A percentile compares a stretch with the other conserved stretches of the same genome.
phyloP scores from a whole-genome alignment of 2,329 filamentous ascomycete species.

The Fusarium sterilihyphosum region DNA sequence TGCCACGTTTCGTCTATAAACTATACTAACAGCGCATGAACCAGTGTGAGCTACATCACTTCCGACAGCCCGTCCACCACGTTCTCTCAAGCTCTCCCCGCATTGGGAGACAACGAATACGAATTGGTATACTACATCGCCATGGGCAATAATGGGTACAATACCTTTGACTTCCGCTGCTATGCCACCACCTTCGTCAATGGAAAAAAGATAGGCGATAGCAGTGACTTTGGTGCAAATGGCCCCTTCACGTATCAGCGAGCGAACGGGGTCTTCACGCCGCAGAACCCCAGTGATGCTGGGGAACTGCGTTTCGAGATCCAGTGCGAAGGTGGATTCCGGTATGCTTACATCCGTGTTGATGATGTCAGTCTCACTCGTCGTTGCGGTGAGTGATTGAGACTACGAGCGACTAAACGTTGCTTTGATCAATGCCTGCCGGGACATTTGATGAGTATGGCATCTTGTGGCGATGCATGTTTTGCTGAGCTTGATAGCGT shows the following conservation, averaged over 20 bases:
- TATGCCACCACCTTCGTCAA: background rate
- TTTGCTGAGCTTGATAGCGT: background rate
- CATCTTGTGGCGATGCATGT: background rate
- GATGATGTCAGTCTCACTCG: background rate
- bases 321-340: background rate
- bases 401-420: background rate
- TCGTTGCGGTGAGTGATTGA: background rate
- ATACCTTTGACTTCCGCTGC: background rate
- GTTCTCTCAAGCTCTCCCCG: background rate
- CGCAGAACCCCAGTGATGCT: background rate
- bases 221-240: background rate
- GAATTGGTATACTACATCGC: background rate
- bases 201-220: background rate
- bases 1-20: background rate
- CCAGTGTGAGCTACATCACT: no score
- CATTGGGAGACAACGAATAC: background rate
- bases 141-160: background rate
- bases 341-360: background rate
- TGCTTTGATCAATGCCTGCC: rapidly evolving
- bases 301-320: background rate
- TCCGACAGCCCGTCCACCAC: background rate
- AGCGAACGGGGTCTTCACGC: background rate
- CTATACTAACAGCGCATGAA: background rate
- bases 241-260: background rate
- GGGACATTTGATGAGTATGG: background rate